These are phyloP conservation scores for Leishmania aethiopica DNA, from an alignment of 208 protist genomes.

Conservation along the genomic window DNA sequence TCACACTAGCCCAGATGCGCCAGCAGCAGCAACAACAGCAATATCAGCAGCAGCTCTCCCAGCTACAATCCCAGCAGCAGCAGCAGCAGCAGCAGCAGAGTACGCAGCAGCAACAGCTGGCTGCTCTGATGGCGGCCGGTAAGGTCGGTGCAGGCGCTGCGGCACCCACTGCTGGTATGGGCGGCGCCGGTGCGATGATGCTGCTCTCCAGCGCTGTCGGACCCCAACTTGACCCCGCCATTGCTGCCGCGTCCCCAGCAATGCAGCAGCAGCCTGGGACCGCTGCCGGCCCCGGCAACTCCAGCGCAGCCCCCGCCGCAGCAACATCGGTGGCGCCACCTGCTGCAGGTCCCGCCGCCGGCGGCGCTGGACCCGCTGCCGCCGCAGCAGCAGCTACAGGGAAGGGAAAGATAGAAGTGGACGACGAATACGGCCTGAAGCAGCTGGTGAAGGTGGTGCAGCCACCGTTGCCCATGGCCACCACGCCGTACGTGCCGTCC, in stretches of 20 bases:
- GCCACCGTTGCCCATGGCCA: conserved; percentile 41
- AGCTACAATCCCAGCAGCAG: conserved; percentile 26
- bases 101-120: conserved; percentile 20
- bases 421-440: conserved; percentile 74
- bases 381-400: not conserved
- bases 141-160: conserved; percentile 3
- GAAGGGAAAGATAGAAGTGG: conserved; percentile 55
- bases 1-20: conserved; percentile 10
- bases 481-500: conserved; percentile 26
- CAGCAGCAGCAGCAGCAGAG: conserved; percentile 24
- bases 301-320: conserved; percentile 9
- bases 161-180: not conserved
- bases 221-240: conserved; percentile 29
- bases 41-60: conserved; percentile 15
- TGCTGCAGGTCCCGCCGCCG: not conserved
- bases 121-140: conserved; percentile 16
- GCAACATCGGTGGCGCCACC: not conserved
- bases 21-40: conserved; percentile 25
- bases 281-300: conserved; percentile 15
- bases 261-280: conserved; percentile 10
- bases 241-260: conserved; percentile 22
- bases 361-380: not conserved
- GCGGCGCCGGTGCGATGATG: conserved; percentile 7
- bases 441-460: conserved; percentile 47
- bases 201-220: conserved; percentile 19